Base-by-base conservation (phyloP, 2,329 filamentous ascomycete genomes). In the Arachnomyces sp. region DNA sequence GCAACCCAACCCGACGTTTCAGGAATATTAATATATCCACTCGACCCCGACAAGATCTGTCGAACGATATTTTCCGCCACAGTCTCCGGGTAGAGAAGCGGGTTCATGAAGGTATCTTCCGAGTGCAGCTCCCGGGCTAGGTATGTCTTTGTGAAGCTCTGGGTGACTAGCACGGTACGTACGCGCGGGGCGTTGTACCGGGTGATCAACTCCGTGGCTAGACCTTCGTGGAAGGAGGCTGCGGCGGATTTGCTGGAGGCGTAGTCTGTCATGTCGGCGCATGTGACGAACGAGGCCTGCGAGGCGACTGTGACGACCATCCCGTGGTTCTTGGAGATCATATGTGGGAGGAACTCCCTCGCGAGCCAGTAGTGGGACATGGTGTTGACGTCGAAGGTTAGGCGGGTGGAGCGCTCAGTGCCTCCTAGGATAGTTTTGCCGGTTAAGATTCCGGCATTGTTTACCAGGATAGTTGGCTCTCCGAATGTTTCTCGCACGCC, bases 281-380 rank as follows among this genome's bases (percentile, higher is more conserved):
- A 71, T 1, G 73, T 66, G 6, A 77, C 49, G 61, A 76, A 84
- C 9, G 74, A 72, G 0, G 81, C 80, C 36, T 77, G 68, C 2
- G 74, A 79, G 11, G 82, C 77, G 15, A 87, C 72, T 0, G 79
- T 86, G 15, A 86, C 79, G 31, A 87, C 59, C 71, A 83, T 83
- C 44, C 83, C 82, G 62, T 87, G 82, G 62, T 85, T 78, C 9
- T 55, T 55, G 6, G 61, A 55, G 38, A 81, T 60, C 72, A 88
- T 82, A 48, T 64, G 56, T 0, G 82, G 82, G 1, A 88, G 64
- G 60, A 86, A 86, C 42, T 79, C 73, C 54, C 77, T 74, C 5
- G 72, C 63, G n/a, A 79, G 70, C 68, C 73, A 79, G 66, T 77
- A 84, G 61, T 82, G 81, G 2, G 78, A 69, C 25, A 86, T 57